Percentiles rank a stretch among this genome's conserved stretches.
Evolutionary conservation across 768 basidiomycete species (phyloP).

Genomic region (Russula abietina): DNA sequence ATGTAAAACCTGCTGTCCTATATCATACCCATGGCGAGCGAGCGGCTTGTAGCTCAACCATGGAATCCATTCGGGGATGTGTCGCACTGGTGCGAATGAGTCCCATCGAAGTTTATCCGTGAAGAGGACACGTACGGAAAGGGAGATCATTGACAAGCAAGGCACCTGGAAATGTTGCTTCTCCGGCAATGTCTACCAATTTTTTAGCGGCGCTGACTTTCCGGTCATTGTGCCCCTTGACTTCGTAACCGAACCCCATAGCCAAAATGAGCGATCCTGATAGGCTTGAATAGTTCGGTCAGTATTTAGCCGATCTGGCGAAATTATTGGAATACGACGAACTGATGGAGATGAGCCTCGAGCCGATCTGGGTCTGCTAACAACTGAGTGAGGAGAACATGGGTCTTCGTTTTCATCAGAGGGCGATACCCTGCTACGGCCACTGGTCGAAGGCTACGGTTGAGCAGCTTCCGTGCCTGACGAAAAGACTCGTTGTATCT

Average conservation of each 20-base stretch:
- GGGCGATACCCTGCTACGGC: neutral
- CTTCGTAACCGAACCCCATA: constrained; percentile 9
- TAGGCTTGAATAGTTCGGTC: neutral
- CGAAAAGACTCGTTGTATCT: neutral
- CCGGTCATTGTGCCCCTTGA: neutral
- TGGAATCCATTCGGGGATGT: constrained; percentile 11
- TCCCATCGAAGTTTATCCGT: too few relatives aligned
- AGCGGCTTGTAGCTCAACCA: constrained; percentile 16
- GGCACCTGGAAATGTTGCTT: neutral
- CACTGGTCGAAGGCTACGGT: neutral
- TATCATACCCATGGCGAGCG: neutral
- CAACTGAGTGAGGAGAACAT: neutral
- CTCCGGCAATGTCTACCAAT: neutral
- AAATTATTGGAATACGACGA: neutral
- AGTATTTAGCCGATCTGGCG: neutral
- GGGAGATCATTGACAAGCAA: constrained; percentile 19
- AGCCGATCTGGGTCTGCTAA: neutral
- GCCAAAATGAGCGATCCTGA: constrained; percentile 1
- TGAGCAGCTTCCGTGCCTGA: neutral
- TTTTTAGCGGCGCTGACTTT: neutral
- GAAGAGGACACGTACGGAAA: neutral
- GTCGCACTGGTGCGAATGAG: neutral
- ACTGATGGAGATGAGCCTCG: constrained; percentile 1
- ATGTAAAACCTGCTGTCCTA: neutral
- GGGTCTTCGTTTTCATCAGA: neutral